Evolutionary conservation across 2,329 filamentous ascomycete genomes (phyloP), one percentile per base, ranked within the genome.

Genomic region (Chalaropsis ovoidea): DNA sequence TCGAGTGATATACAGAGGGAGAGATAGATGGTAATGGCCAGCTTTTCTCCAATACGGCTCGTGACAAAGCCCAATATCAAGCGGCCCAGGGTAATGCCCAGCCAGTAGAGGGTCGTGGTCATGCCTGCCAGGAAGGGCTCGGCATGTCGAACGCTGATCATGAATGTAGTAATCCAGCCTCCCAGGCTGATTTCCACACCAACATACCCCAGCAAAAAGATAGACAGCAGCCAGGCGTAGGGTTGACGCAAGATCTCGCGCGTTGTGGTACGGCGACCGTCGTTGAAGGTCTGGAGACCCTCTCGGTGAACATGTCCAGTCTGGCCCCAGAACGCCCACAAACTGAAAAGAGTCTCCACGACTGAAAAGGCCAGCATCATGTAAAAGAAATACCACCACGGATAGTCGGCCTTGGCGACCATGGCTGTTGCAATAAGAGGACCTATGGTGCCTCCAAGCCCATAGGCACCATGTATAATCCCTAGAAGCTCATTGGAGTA

Each of bases 91-190:
- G 89, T 92, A 69, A 95, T 80, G 0, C 90, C 90, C 54, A 90
- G 81, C 90, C 90, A 95, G 76, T 93, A 95, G 0, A 89, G 86
- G 0, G 89, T 93, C 0, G 85, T 86, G 0, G 84, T 85, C 76
- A 94, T 83, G 2, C 90, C 90, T 42, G 87, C 86, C 1, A 85
- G 80, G 71, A 94, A 93, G 0, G 84, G 77, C 27, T 78, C 80
- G 2, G 86, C 89, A 45, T 86, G 74, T 15, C 91, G 82, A 27
- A 91, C 85, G 22, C 82, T 78, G n/a, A 92, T 84, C 89, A 95
- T 95, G 73, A 95, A 95, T 0, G 86, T 86, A 61, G 90, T 86
- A 68, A 95, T 86, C 89, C 89, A 94, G 17, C 89, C 76, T 10
- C 87, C 86, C 1, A 91, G 77, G 0, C 83, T 84, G 67, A 90